Evolutionary conservation across 257 asterid genomes (phyloP).

Genomic region (Forsythia suspensa): DNA sequence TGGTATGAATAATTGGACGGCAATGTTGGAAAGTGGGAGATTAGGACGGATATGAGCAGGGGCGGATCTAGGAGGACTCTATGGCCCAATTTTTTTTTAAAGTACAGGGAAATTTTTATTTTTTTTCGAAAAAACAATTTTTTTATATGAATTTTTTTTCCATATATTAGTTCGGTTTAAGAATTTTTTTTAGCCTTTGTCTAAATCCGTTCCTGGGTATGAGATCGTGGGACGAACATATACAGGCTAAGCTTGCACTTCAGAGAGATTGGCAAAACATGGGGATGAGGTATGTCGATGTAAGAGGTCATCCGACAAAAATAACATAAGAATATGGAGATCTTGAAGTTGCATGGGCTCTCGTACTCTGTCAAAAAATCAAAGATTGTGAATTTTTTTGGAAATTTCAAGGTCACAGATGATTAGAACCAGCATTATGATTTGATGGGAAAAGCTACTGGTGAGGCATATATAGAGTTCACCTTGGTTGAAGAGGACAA

Average conservation of each 20-base stretch:
- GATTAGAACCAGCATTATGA: conserved; percentile 70
- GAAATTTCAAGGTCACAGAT: conserved; percentile 54
- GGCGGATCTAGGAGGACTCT: too few species aligned
- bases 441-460: conserved; percentile 90
- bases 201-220: too few species aligned
- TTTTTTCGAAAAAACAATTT: too few species aligned
- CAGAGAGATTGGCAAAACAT: conserved; percentile 82
- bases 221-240: conserved; percentile 87
- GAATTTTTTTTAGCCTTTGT: too few species aligned
- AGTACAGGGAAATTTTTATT: too few species aligned
- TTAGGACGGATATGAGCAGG: conserved; percentile 56
- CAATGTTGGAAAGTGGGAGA: conserved; percentile 99
- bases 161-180: too few species aligned
- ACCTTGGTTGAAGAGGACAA: conserved; percentile 77
- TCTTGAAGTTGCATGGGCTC: conserved; percentile 83
- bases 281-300: conserved; percentile 95
- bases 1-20: conserved; percentile 94
- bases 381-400: conserved; percentile 71
- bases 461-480: conserved; percentile 88
- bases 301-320: conserved; percentile 82
- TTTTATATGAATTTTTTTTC: too few species aligned
- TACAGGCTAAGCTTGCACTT: conserved; percentile 87
- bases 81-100: too few species aligned
- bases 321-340: conserved; percentile 72
- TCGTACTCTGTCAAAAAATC: conserved; percentile 73